Base-by-base conservation (phyloP, 2,329 filamentous ascomycete genomes). In the Penicillium sp. region DNA sequence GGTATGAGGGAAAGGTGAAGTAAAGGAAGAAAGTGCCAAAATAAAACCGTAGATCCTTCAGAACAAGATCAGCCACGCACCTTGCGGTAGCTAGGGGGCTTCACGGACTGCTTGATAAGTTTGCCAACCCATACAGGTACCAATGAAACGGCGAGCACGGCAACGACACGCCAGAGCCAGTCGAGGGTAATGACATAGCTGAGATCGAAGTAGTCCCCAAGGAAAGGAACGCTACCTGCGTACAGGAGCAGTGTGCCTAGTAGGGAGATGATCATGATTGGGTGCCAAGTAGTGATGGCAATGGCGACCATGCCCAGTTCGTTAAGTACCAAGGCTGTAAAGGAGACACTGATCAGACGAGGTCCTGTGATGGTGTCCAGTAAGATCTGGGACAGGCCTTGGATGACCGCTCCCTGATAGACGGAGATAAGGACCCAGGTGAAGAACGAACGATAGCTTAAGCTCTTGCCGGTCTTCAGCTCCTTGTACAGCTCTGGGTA, bases 401-500 rank as follows among this genome's bases (percentile, higher is more conserved):
- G 93, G 67, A 99, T 97, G 70, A 97, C 88, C 61, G 89, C 85
- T 49, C 94, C 94, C 73, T 99, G 94, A 75, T 99, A 99, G 63
- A 99, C 85, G 35, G 90, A 95, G 11, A 99, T 91, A 15, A 92
- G 81, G 6, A 97, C 91, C 95, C 95, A 99, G 59, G 93, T 86
- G 77, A 97, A 96, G 77, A 99, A 99, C 11, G 92, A 96, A 52
- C 89, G 86, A 75, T 97, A 97, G 49, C 88, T 92, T 18, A 99
- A 82, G 5, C 89, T 92, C 14, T 89, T 87, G 9, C 93, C 93
- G 0, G 86, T 85, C 0, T 93, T 97, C n/a, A 99, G 81, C 72
- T 99, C 95, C 70, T 96, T 96, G 82, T 99, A 99, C 2, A 99
- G 83, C 69, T 99, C 94, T 0, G 94, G 95, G 71, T 99, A 99